Evolutionary conservation across 1,284 basidiomycete species (phyloP), one percentile per base, ranked within the genome.

Genomic region (Cutaneotrichosporon dermatis): DNA sequence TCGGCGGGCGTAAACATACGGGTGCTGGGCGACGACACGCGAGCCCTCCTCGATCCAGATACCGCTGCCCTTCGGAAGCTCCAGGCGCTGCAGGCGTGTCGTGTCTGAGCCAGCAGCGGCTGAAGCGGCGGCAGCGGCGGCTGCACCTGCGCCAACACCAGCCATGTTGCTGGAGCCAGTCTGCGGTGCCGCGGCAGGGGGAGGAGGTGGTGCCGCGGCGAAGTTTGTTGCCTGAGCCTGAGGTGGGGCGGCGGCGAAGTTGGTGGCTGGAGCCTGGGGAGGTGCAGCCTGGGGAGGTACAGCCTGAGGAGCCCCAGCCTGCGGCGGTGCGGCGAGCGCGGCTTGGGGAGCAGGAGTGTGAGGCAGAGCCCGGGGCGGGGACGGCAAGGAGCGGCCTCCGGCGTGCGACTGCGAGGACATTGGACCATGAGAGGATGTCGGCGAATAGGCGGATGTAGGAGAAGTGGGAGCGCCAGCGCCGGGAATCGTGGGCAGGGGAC

Each of bases 21-120:
- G 60, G 60, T 61, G 56, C 39, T 55, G 46, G 35, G 42, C 61
- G 3, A 43, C 25, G 4, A 55, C 57, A 4, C 42, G 50, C 9
- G 50, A 35, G 25, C 57, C 61, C 15, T 51, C 54, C 13, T 13
- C 25, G 42, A 58, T 44, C 43, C 52, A 58, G n/a, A 42, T 39
- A 11, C 57, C 57, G 11, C 46, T 49, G 33, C 46, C 46, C 46
- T 49, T 35, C 1, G 46, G 46, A 11, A 49, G 12, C 34, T 49
- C 46, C 33, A 49, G 46, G 34, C 46, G 46, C 46, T 2, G 33
- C 46, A 49, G 34, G 46, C 46, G 46, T 6, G 46, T 49, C 34
- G 46, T 49, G 46, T 49, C 46, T 5, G 46, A 25, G 15, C 36
- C 54, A 2, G 54, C 25, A 25, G 25, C 25, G 25, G 25, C 35